Base-by-base conservation (phyloP, 192 early-diverging fungal species). In the Fimicolochytrium jonesii region DNA sequence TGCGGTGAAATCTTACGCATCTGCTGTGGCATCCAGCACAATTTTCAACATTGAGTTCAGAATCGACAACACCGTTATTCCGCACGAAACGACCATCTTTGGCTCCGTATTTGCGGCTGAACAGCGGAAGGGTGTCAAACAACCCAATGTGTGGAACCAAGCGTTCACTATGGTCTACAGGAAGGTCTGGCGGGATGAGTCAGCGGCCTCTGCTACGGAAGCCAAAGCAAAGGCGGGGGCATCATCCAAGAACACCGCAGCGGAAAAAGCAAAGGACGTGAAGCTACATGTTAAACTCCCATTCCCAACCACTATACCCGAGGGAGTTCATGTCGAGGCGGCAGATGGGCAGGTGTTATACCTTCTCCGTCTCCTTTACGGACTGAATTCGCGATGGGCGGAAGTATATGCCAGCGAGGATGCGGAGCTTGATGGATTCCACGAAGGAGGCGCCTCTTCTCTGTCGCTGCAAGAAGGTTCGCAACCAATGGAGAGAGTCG, bases 21-120 rank as follows among this genome's bases (percentile, higher is more conserved):
- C 62, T n/a, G 37, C 45, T 6, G 32, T 55, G 10, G 42, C 66
- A 6, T 13, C 75, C 39, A 41, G 63, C 0, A 10, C 59, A 7
- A 61, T 26, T 15, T 88, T 80, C 75, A 66, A 74, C 20, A 78
- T 92, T 43, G 67, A 77, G 42, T 90, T 92, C 52, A 74, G 69
- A 0, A 53, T 88, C 51, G 79, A 47, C 0, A 72, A 61, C n/a
- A 3, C 9, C 0, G 46, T 20, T 1, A 11, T 77, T 23, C 32
- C 55, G 7, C 33, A 15, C 0, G 83, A 88, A 42, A 72, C 56
- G 33, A 89, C 87, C 3, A 78, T 91, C 0, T 90, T 88, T 72
- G 86, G 80, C 20, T 84, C 87, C 33, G 66, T 88, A 26, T 87
- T 84, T 53, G 59, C 69, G 25, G 66, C 77, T 51, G 85, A 88